Base-by-base conservation (phyloP, 768 basidiomycete genomes). In the Xanthoconium stramineum region DNA sequence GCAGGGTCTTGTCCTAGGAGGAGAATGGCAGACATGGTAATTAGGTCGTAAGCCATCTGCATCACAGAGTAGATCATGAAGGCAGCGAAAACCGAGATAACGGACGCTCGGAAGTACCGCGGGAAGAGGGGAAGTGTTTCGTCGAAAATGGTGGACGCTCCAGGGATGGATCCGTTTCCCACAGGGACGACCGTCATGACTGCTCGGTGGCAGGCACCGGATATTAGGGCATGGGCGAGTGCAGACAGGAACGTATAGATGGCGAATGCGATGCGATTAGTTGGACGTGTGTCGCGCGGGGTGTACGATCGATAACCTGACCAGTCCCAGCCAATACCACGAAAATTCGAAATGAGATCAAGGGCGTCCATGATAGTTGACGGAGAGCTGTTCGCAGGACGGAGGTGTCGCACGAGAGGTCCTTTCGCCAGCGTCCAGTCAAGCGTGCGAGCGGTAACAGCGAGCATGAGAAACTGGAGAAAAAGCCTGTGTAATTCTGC, bases 1-100 rank as follows among this genome's bases (percentile, higher is more conserved):
- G 53, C 19, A 11, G 53, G 45, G 11, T 56, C 11, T 6, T 53
- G 53, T 40, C 53, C 46, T 24, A 53, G 53, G 15, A 53, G 9
- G 7, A 53, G 45, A 13, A 53, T 14, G 12, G 19, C 37, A 32
- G 3, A 6, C 12, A 33, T 6, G 3, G 19, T 28, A 9, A 2
- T 0, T 1, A 53, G 10, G 38, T 53, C 17, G 12, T 53, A 53
- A 8, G 1, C 2, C 20, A 14, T 24, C 32, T 53, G 45, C 3
- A 40, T 0, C 0, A 8, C 8, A 15, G 37, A 6, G 7, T 47
- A 47, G 46, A 47, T 24, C 7, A 6, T 6, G 11, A 53, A n/a
- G 19, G 10, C 19, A 10, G 6, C 7, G 0, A 54, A 1, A 6
- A 11, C n/a, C 5, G 53, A 24, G 4, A 54, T 40, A 1, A 40